phyloP scores from a whole-genome alignment of 305 asterid species.

The Andrographis paniculata region DNA sequence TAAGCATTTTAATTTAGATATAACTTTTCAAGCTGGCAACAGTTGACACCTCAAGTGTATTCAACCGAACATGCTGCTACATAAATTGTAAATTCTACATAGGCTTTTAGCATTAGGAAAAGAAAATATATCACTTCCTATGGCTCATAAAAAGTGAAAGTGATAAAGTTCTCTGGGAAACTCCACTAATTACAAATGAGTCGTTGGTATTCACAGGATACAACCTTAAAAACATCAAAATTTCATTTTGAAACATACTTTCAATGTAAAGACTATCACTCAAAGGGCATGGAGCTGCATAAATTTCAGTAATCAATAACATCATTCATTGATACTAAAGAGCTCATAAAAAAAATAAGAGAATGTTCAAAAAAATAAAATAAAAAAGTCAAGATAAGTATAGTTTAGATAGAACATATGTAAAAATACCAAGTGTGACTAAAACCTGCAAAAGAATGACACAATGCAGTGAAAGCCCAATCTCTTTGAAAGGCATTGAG shows the following conservation, averaged over 20 bases:
- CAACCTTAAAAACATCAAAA: too few species aligned
- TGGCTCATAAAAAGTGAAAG: not conserved
- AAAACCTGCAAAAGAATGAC: constrained; percentile 89
- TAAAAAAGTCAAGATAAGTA: constrained; percentile 6
- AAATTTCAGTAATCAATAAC: too few species aligned
- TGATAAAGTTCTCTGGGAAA: not conserved
- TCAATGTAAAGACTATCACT: too few species aligned
- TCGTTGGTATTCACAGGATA: too few species aligned
- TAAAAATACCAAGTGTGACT: constrained; percentile 34
- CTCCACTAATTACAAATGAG: too few species aligned
- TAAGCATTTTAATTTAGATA: not conserved
- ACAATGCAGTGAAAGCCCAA: constrained; percentile 91
- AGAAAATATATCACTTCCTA: not conserved
- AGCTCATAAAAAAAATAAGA: too few species aligned
- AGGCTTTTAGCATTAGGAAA: not conserved
- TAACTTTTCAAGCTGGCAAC: too few species aligned
- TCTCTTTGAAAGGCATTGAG: constrained; percentile 68
- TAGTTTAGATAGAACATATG: constrained; percentile 19
- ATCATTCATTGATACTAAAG: too few species aligned
- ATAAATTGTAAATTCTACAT: not conserved
- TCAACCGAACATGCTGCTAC: not conserved
- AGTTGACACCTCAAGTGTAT: too few species aligned
- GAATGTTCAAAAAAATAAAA: not conserved
- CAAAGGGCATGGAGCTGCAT: too few species aligned
- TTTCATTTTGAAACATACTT: too few species aligned